phyloP scores from a whole-genome alignment of 768 basidiomycete species.

The Leccinum incarnatum region DNA sequence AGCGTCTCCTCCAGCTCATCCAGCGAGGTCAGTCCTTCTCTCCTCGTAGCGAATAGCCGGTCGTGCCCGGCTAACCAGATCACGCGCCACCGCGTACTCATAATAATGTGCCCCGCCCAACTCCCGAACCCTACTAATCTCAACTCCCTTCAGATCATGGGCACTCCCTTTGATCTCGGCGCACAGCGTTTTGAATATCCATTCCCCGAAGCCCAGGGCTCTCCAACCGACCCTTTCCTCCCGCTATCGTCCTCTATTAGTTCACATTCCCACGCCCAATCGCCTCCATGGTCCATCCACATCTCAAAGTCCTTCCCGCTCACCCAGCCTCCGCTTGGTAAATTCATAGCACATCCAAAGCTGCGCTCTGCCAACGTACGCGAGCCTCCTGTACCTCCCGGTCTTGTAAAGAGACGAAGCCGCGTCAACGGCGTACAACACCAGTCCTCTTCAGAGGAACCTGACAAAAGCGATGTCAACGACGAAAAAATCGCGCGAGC shows the following conservation, averaged over 20 bases:
- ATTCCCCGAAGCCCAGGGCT: slow-evolving; percentile 29
- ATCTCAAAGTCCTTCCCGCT: slow-evolving; percentile 31
- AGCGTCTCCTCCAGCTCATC: slow-evolving; percentile 33
- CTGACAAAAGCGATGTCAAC: slow-evolving; percentile 26
- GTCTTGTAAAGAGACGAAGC: slow-evolving; percentile 29
- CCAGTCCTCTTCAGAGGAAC: slow-evolving; percentile 30
- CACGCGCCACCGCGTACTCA: background rate
- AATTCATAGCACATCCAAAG: slow-evolving; percentile 29
- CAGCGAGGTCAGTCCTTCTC: slow-evolving; percentile 26
- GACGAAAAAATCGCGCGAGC: slow-evolving; percentile 15
- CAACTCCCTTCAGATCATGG: slow-evolving; percentile 26
- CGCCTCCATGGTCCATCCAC: slow-evolving; percentile 28
- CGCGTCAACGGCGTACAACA: slow-evolving; percentile 21
- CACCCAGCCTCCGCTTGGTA: slow-evolving; percentile 27
- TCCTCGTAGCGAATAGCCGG: slow-evolving; percentile 7
- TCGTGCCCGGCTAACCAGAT: slow-evolving; percentile 7
- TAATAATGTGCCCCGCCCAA: background rate
- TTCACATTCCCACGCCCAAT: slow-evolving; percentile 24
- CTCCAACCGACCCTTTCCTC: slow-evolving; percentile 26
- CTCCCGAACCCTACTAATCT: background rate
- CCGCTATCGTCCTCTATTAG: slow-evolving; percentile 23
- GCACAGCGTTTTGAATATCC: slow-evolving; percentile 34
- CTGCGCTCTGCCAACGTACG: slow-evolving; percentile 26
- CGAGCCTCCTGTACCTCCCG: slow-evolving; percentile 33
- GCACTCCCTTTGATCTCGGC: slow-evolving; percentile 34